Evolutionary conservation across 1,284 basidiomycete genomes (phyloP), one percentile per base, ranked within the genome.

Genomic region (Laetiporus sulphureus): DNA sequence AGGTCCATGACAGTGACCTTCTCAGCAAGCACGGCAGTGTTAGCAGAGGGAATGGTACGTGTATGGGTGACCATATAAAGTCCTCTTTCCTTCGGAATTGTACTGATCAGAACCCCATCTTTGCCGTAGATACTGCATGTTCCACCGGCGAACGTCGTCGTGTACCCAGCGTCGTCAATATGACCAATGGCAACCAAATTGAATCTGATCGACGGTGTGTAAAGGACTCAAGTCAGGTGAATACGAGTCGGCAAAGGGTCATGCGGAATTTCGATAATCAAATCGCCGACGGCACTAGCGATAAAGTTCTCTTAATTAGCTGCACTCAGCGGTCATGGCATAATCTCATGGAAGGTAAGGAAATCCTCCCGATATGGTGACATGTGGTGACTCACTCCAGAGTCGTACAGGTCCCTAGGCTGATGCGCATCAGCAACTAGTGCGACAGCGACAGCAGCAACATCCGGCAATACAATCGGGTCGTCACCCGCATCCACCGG

Each of bases 141-240:
- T 29, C 39, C 40, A 13, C 33, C 23, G 13, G 13, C 32, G 25
- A 25, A 16, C 20, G 23, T 38, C 11, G n/a, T 11, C 8, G 46
- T 29, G 41, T 45, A 64, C 7, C 58, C 49, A 5, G 51, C 41
- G 13, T 44, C 19, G 43, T 58, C 50, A 8, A 67, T 49, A n/a
- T 42, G 45, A 21, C 51, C 42, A 22, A 62, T 51, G 0, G 60
- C 65, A 18, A 66, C 50, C 8, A 67, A 60, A 13, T 56, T 61
- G 45, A 57, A 56, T 0, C 56, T 52, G 42, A 68, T 58, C 15
- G 50, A 32, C 5, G 63, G 62, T 20, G 59, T 52, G 36, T 66
- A 66, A 27, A 62, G 52, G 22, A 64, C 59, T 23, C 60, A 51
- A 15, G 42, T 44, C 4, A 66, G 47, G 3, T 42, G 57, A 27